These are phyloP conservation scores for Passiflora organensis DNA, from an alignment of 345 rosid genomes.

Conservation along the genomic window DNA sequence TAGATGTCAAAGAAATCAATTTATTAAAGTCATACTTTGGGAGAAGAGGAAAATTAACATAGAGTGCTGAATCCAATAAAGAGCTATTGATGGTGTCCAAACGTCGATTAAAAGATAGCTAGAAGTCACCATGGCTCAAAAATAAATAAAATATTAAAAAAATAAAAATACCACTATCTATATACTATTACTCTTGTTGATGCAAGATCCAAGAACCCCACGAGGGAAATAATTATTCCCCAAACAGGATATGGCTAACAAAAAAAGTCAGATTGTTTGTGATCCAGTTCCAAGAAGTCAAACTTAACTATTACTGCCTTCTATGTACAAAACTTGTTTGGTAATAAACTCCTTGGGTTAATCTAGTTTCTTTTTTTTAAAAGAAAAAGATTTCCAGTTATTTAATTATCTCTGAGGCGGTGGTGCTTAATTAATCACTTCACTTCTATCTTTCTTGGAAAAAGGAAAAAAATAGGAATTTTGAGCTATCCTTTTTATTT, in stretches of 20 bases:
- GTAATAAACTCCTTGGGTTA: not conserved
- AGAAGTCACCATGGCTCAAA: too few species aligned
- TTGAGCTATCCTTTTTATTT: too few species aligned
- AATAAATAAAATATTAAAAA: too few species aligned
- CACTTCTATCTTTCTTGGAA: too few species aligned
- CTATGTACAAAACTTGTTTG: not conserved
- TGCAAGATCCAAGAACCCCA: constrained; percentile 37
- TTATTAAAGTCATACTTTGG: not conserved
- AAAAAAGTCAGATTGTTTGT: not conserved
- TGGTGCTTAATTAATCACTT: too few species aligned
- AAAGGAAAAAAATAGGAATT: too few species aligned
- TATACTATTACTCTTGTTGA: not conserved
- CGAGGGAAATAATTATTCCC: not conserved
- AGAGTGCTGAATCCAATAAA: constrained; percentile 33
- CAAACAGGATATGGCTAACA: not conserved
- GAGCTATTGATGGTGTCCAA: constrained; percentile 19
- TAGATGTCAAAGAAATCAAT: too few species aligned
- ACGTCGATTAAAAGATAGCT: too few species aligned
- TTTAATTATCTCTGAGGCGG: too few species aligned
- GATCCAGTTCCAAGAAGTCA: not conserved
- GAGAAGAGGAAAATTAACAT: constrained; percentile 1
- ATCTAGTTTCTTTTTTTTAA: too few species aligned
- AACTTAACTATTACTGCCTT: not conserved
- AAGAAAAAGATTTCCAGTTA: too few species aligned
- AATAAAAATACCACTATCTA: too few species aligned